phyloP scores from a whole-genome alignment of 805 yeast species.

The Isabelozyma heimii region DNA sequence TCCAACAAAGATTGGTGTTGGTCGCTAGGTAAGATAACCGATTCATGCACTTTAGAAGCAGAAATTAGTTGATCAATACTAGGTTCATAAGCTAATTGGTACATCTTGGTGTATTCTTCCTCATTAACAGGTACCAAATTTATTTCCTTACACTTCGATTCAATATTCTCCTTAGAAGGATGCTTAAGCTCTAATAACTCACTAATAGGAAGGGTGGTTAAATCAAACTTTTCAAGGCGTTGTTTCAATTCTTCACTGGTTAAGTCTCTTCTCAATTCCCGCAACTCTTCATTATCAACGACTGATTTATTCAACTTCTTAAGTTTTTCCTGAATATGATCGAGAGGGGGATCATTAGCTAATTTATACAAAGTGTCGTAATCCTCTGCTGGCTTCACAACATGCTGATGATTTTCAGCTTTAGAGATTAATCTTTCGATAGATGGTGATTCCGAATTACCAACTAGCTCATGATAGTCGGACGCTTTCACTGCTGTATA shows the following conservation, averaged over 20 bases:
- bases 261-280: not conserved
- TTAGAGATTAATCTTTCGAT: slow-evolving; percentile 6
- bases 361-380: slow-evolving; percentile 2
- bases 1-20: slow-evolving; percentile 4
- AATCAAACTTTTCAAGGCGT: not conserved
- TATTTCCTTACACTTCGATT: slow-evolving; percentile 14
- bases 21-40: not conserved
- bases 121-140: slow-evolving; percentile 14
- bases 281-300: not conserved
- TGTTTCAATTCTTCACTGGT: not conserved
- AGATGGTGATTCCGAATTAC: slow-evolving; percentile 8
- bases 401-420: slow-evolving; percentile 5
- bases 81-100: slow-evolving; percentile 17
- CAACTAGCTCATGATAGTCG: slow-evolving; percentile 2
- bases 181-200: not conserved
- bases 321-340: slow-evolving; percentile 15
- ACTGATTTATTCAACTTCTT: not conserved
- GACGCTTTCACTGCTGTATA: slow-evolving; percentile 4
- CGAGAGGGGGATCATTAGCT: slow-evolving; percentile 23
- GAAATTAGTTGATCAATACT: slow-evolving; percentile 16
- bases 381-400: slow-evolving; percentile 2
- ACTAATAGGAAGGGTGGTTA: not conserved
- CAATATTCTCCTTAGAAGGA: slow-evolving; percentile 25
- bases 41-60: slow-evolving; percentile 13
- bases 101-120: slow-evolving; percentile 10